Conservation (phyloP, 2,329 filamentous ascomycete species). For the Phoma sp. region DNA sequence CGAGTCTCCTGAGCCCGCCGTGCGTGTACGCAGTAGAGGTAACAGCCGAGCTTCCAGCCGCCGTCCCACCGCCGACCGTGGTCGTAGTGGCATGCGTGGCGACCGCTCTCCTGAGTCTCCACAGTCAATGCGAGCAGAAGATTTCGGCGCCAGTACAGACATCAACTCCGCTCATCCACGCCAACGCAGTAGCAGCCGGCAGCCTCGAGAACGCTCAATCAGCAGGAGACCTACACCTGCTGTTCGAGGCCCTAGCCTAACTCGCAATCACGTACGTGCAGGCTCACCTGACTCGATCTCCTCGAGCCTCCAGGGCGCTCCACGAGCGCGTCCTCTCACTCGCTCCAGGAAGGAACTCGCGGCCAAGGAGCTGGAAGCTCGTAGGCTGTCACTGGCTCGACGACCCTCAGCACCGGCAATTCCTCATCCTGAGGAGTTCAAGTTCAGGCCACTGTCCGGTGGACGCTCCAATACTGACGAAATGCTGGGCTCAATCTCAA, state of each 20-base stretch:
- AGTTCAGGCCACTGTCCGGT: conserved; percentile 40
- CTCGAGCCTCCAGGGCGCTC: conserved; percentile 40
- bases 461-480: conserved; percentile 53
- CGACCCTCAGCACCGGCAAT: conserved; percentile 82
- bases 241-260: conserved; percentile 42
- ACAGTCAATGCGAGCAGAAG: conserved; percentile 72
- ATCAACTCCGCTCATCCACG: conserved; percentile 64
- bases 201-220: conserved; percentile 53
- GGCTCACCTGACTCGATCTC: conserved; percentile 46
- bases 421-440: conserved; percentile 70
- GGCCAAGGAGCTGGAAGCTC: conserved; percentile 86
- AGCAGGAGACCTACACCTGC: conserved; percentile 43
- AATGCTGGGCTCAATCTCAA: conserved; percentile 45
- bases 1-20: conserved; percentile 46
- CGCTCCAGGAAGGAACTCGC: conserved; percentile 55
- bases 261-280: conserved; percentile 43
- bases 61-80: conserved; percentile 42
- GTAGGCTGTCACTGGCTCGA: conserved; percentile 78
- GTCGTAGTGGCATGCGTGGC: conserved; percentile 44
- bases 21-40: conserved; percentile 37
- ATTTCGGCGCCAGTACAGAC: conserved; percentile 65
- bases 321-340: conserved; percentile 34
- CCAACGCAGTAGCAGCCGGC: conserved; percentile 61
- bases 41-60: conserved; percentile 48
- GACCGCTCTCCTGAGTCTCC: conserved; percentile 81